phyloP scores from a whole-genome alignment of 2,329 filamentous ascomycete species.

The Diaporthe longicolla region DNA sequence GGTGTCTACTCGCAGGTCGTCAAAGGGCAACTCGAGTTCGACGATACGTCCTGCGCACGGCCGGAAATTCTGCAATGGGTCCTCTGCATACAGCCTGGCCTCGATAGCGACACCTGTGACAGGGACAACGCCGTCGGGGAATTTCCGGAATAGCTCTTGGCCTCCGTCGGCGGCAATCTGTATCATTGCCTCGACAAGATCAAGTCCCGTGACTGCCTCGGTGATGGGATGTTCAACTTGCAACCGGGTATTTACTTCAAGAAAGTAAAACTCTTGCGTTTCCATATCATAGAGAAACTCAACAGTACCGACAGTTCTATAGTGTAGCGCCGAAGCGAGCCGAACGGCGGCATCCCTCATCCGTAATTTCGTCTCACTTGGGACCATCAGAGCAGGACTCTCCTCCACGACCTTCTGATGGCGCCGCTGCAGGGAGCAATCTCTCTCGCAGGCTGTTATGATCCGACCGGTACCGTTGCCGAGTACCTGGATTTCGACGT shows the following conservation, averaged over 20 bases:
- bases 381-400: neutral
- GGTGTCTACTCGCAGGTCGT: neutral
- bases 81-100: conserved; percentile 14
- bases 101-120: neutral
- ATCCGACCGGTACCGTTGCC: neutral
- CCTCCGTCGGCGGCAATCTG: neutral
- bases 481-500: conserved; percentile 8
- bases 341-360: conserved; percentile 1
- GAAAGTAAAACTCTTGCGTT: neutral
- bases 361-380: neutral
- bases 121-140: neutral
- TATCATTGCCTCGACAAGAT: conserved; percentile 18
- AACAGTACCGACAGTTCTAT: neutral
- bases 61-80: neutral
- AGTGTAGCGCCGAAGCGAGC: neutral
- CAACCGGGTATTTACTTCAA: conserved; percentile 3
- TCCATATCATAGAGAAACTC: neutral
- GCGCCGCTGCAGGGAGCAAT: conserved; percentile 12
- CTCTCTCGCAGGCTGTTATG: neutral
- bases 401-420: conserved; percentile 4
- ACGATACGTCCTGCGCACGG: neutral
- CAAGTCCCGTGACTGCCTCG: conserved; percentile 12
- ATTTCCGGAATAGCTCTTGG: neutral
- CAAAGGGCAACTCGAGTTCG: neutral
- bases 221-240: conserved; percentile 14